Evolutionary conservation across 140 eudicot species (phyloP).

Genomic region (Anethum foeniculum): DNA sequence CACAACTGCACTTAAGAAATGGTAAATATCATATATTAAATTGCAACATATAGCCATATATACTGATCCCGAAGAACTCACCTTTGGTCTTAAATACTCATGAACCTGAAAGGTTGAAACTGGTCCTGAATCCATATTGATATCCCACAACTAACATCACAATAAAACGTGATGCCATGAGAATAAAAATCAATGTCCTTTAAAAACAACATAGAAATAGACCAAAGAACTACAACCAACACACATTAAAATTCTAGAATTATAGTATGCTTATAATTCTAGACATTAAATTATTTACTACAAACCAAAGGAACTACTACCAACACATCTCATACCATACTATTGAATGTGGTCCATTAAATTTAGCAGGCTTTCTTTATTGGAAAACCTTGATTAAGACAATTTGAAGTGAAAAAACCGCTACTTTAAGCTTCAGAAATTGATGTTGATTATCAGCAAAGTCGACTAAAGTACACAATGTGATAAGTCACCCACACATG

Average conservation of each 20-base stretch:
- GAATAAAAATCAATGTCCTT: background rate
- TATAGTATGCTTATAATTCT: background rate
- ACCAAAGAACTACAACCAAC: too few relatives aligned
- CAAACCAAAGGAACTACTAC: conserved; percentile 82
- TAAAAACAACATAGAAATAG: background rate
- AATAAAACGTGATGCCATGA: background rate
- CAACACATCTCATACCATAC: conserved; percentile 25
- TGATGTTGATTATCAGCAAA: too few relatives aligned
- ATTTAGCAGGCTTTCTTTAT: background rate
- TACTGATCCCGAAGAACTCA: conserved; percentile 10
- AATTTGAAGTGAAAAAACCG: background rate
- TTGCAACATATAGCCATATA: conserved; percentile 5
- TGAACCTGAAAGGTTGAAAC: conserved; percentile 93
- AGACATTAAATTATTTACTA: background rate
- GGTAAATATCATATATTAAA: conserved; percentile 7
- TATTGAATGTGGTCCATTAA: background rate
- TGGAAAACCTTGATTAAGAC: background rate
- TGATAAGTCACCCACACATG: too few relatives aligned
- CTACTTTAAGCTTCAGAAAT: too few relatives aligned
- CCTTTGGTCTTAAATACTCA: conserved; percentile 86
- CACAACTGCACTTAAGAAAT: conserved; percentile 51
- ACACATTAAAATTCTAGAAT: too few relatives aligned
- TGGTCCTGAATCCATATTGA: conserved; percentile 97
- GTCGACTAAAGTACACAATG: too few relatives aligned
- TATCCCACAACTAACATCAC: conserved; percentile 79